A percentile compares a stretch with the other conserved stretches of the same genome.
These are phyloP conservation scores for Pascua sp. DNA, from an alignment of 1,284 basidiomycete species.

Conservation along the genomic window DNA sequence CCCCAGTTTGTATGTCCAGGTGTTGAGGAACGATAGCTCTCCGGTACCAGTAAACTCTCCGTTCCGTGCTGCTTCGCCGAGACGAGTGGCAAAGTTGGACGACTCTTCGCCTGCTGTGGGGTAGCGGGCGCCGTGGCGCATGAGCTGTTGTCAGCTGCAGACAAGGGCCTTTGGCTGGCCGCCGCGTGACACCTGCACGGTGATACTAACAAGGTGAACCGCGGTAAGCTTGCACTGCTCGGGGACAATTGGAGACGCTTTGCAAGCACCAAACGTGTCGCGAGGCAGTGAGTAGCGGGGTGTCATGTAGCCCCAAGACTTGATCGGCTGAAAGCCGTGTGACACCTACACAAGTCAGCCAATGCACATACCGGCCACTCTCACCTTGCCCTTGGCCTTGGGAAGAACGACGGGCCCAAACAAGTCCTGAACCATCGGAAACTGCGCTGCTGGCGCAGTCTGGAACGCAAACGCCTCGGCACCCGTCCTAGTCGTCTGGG, in stretches of 20 bases:
- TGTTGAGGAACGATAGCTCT: conserved; percentile 50
- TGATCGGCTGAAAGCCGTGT: conserved; percentile 60
- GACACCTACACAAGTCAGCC: neutral
- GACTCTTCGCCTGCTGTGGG: conserved; percentile 39
- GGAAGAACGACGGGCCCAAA: conserved; percentile 50
- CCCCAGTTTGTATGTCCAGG: conserved; percentile 52
- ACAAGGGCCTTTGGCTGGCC: no score
- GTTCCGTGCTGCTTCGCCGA: conserved; percentile 34
- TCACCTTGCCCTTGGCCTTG: conserved; percentile 33
- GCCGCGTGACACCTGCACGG: no score
- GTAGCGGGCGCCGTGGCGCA: conserved; percentile 56
- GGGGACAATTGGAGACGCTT: conserved; percentile 65
- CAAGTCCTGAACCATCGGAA: conserved; percentile 48
- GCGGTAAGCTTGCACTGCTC: conserved; percentile 66
- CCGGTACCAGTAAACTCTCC: conserved; percentile 35
- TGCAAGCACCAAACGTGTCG: conserved; percentile 65
- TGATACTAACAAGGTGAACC: conserved; percentile 52
- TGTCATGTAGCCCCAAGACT: conserved; percentile 75
- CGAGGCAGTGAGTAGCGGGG: conserved; percentile 76
- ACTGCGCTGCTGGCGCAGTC: conserved; percentile 52
- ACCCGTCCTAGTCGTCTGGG: conserved; percentile 55
- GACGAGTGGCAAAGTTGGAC: conserved; percentile 30
- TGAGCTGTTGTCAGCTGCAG: conserved; percentile 53
- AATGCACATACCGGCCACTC: no score
- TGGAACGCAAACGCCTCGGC: conserved; percentile 54